Percentiles rank a stretch among this genome's conserved stretches.
phyloP scores from a whole-genome alignment of 306 rosid genomes.

The Castanea sativa region DNA sequence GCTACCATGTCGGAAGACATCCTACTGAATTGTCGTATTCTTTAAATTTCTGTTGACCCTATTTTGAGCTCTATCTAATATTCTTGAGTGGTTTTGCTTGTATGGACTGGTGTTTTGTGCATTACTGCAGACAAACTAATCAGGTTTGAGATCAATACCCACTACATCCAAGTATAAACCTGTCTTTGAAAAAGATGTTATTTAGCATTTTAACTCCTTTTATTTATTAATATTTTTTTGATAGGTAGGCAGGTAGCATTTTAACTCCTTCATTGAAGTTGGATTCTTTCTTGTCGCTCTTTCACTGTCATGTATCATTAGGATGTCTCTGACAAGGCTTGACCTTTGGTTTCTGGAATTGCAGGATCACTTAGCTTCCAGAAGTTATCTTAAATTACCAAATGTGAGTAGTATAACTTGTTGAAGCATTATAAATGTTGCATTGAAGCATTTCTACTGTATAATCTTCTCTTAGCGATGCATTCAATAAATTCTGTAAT shows the following conservation, averaged over 20 bases:
- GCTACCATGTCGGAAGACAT: not conserved
- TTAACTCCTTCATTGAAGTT: not conserved
- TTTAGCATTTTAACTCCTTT: no score
- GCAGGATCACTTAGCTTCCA: conserved; percentile 89
- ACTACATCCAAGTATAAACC: conserved; percentile 60
- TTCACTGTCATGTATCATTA: not conserved
- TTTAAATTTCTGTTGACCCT: not conserved
- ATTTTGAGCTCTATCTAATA: not conserved
- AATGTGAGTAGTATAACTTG: conserved; percentile 56
- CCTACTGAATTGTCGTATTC: not conserved
- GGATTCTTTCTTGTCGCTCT: not conserved
- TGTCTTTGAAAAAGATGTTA: not conserved
- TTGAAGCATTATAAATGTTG: conserved; percentile 11
- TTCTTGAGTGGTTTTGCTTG: conserved; percentile 24
- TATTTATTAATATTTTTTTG: no score
- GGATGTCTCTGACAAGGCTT: conserved; percentile 14
- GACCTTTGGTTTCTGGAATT: conserved; percentile 26
- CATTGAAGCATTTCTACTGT: not conserved
- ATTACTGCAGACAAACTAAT: conserved; percentile 51
- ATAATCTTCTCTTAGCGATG: no score
- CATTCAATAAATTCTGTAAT: no score
- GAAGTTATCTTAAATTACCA: conserved; percentile 85
- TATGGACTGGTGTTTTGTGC: conserved; percentile 65
- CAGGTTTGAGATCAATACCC: conserved; percentile 65
- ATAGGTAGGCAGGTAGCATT: not conserved